These are phyloP conservation scores for Jimgerdemannia lactiflua DNA, from an alignment of 192 early-diverging fungal species.

Conservation along the genomic window DNA sequence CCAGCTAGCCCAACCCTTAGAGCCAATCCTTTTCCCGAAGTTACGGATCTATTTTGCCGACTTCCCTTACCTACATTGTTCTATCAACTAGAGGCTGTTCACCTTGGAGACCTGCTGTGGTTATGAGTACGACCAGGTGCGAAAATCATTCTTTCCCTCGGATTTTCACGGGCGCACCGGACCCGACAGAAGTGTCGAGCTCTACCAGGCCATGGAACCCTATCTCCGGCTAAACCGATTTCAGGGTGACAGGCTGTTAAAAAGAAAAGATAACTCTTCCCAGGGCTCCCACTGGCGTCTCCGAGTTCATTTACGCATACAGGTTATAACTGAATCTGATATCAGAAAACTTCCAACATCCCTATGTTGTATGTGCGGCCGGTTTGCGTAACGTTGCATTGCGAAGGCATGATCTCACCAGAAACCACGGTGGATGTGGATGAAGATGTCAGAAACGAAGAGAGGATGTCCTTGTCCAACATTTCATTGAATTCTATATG, in stretches of 20 bases:
- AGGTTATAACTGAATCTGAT: too few relatives aligned
- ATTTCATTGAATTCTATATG: too few relatives aligned
- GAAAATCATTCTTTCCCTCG: slow-evolving; percentile 60
- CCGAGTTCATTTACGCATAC: slow-evolving; percentile 60
- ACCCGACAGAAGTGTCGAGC: slow-evolving; percentile 49
- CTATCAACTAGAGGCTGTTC: slow-evolving; percentile 83
- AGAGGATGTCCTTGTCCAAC: too few relatives aligned
- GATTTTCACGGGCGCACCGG: slow-evolving; percentile 76
- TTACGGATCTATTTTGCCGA: slow-evolving; percentile 80
- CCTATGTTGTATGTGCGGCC: too few relatives aligned
- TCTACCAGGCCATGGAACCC: slow-evolving; percentile 46
- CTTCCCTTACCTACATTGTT: slow-evolving; percentile 84
- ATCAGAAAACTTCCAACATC: too few relatives aligned
- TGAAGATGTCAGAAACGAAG: too few relatives aligned
- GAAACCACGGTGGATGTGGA: too few relatives aligned
- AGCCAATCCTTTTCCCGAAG: slow-evolving; percentile 46
- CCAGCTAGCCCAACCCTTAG: slow-evolving; percentile 60
- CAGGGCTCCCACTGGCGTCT: slow-evolving; percentile 59
- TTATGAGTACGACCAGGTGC: slow-evolving; percentile 73
- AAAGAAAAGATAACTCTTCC: slow-evolving; percentile 77
- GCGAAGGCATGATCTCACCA: too few relatives aligned
- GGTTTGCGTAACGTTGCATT: too few relatives aligned
- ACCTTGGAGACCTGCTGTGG: slow-evolving; percentile 80
- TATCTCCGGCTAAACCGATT: slow-evolving; percentile 66
- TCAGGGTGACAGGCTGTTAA: slow-evolving; percentile 58